Evolutionary conservation across 768 basidiomycete species (phyloP).

Genomic region (Rhizopogon rudus): DNA sequence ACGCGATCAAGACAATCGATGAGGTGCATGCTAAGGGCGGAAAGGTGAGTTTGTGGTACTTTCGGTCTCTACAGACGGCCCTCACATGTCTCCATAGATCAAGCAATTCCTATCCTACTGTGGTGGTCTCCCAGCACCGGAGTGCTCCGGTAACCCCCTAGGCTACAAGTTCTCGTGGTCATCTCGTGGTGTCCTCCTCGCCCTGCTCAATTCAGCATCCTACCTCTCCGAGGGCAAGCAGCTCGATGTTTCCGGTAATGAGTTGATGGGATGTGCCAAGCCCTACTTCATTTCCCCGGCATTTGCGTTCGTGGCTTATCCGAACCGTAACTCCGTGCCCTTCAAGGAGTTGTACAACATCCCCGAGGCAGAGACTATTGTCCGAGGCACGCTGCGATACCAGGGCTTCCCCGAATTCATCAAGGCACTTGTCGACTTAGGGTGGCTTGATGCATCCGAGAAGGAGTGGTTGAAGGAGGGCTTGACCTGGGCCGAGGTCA

Average conservation of each 20-base stretch:
- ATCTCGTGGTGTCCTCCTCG: conserved; percentile 91
- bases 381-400: conserved; percentile 92
- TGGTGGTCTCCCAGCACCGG: conserved; percentile 91
- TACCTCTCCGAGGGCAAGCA: conserved; percentile 66
- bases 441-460: conserved; percentile 72
- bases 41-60: conserved; percentile 50
- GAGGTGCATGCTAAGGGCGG: conserved; percentile 95
- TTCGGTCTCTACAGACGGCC: not conserved
- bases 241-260: conserved; percentile 64
- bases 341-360: conserved; percentile 92
- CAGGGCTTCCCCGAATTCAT: conserved; percentile 98
- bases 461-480: conserved; percentile 76
- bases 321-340: conserved; percentile 89
- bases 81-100: conserved; percentile 40
- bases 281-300: conserved; percentile 96
- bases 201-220: conserved; percentile 85
- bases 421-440: conserved; percentile 78
- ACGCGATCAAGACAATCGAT: conserved; percentile 89
- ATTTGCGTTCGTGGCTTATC: conserved; percentile 94
- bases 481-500: conserved; percentile 82
- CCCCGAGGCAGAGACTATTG: conserved; percentile 87
- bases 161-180: conserved; percentile 99
- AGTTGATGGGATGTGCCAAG: conserved; percentile 87
- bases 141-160: conserved; percentile 88
- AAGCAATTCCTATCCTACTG: conserved; percentile 94